These are phyloP conservation scores for Aspergillus pseudotamarii DNA, from an alignment of 2,329 filamentous ascomycete species.

Conservation along the genomic window DNA sequence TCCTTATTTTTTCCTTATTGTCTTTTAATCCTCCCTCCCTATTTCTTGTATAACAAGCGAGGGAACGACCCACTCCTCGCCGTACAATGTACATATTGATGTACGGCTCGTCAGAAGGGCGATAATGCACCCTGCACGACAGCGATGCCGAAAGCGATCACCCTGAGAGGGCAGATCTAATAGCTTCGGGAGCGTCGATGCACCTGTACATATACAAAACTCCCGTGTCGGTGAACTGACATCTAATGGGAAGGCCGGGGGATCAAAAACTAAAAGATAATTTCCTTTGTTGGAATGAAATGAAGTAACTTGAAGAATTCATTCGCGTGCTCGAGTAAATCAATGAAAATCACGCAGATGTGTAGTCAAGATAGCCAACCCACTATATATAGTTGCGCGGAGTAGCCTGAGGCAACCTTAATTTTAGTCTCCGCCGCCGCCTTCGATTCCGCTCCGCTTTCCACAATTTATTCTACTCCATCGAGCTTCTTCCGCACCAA, in stretches of 20 bases:
- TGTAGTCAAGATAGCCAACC: neutral
- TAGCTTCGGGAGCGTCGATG: constrained; percentile 17
- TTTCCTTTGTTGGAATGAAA: constrained; percentile 36
- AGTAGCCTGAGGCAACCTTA: neutral
- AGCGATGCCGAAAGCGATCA: constrained; percentile 15
- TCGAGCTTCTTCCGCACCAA: constrained; percentile 6
- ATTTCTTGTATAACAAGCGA: constrained; percentile 32
- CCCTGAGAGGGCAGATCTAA: constrained; percentile 13
- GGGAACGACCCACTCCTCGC: constrained; percentile 25
- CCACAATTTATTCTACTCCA: constrained; percentile 9
- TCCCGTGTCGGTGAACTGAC: constrained; percentile 24
- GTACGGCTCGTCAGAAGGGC: constrained; percentile 23
- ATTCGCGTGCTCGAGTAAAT: neutral
- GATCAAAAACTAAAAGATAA: constrained; percentile 28
- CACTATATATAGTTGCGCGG: neutral
- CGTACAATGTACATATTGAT: constrained; percentile 34
- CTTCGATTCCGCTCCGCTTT: constrained; percentile 24
- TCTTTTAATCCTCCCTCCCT: constrained; percentile 35
- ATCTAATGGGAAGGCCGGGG: constrained; percentile 23
- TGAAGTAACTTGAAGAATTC: constrained; percentile 7
- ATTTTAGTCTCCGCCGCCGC: constrained; percentile 4
- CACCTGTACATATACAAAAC: constrained; percentile 38
- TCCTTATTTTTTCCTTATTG: constrained; percentile 31
- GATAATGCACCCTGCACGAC: constrained; percentile 20
- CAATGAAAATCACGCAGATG: neutral